Base-by-base conservation (phyloP, 1,284 basidiomycete genomes). In the Cystobasidium slooffiae region DNA sequence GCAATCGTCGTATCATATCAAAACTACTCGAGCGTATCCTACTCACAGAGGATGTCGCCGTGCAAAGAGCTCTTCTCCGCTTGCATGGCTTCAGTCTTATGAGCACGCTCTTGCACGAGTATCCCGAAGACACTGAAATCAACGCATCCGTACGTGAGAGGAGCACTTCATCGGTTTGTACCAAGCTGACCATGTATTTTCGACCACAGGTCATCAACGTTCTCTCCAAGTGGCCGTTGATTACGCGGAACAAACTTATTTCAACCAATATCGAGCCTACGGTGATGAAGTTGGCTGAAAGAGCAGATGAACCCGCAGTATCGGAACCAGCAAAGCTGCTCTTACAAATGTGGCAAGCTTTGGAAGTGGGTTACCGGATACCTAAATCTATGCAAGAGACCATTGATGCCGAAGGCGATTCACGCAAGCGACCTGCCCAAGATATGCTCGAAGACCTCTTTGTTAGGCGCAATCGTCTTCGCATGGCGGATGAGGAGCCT, bases 71-170 rank as follows among this genome's bases (percentile, higher is more conserved):
- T 80, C 86, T 98, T 68, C 92, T 97, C 88, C 91, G 94, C 41
- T 85, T 98, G 80, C 93, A 97, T 82, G 95, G 94, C 0, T 94
- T 97, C 81, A 92, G 91, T 82, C 84, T 96, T 24, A 94, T 98
- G 92, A 90, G 88, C 61, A 93, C 91, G 80, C 86, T 98, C 56
- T 84, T 98, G 43, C 88, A 91, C 62, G 94, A 98, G 79, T 86
- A 94, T 80, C 82, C 83, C 16, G 86, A 88, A 41, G 92, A 98
- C 78, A 78, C 85, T 31, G 91, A 94, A 51, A 85, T 97, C 43
- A 84, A 90, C 44, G 82, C 86, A 9, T 83, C 91, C 77, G 92
- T 91, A 77, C 74, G 88, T 84, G 37, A 8, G 43, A 31, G 37
- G 37, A 41, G 65, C 66, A 12, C 46, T 47, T 47, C 41, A 49